Evolutionary conservation across 2,329 filamentous ascomycete species (phyloP), one percentile per base, ranked within the genome.

Genomic region (Coniochaeta sp.): DNA sequence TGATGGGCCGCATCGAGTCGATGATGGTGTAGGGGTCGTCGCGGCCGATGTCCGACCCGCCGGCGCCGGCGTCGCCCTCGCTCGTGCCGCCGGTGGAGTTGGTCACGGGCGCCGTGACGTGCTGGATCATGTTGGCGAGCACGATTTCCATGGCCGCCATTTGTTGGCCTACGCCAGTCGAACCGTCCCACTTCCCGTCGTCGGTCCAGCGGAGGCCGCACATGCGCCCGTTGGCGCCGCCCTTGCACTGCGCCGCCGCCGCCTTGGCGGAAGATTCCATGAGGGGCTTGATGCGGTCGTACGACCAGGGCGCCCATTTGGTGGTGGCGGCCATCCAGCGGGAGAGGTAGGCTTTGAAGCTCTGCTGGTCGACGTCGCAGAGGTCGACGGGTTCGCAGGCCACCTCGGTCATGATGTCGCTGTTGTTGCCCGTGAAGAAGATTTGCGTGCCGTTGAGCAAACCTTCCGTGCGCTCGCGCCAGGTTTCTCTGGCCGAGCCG

Each of bases 341-440:
- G 24, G 81, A 69, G 24, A 89, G 72, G 65, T 89, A 90, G 10
- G 84, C 86, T 69, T 91, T 91, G 80, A 90, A 91, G 47, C 77
- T 82, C 60, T 78, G 78, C 69, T 90, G 85, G 65, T 91, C 86
- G 56, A 75, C 75, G 69, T 89, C 80, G 74, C 87, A 91, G 24
- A 71, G 73, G 51, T 70, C 68, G 52, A 67, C 67, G 7, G 66
- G 68, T 69, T 91, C 87, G 69, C 87, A 91, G 27, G 79, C 78
- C 55, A 75, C 74, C 68, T 91, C 87, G 60, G 75, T 79, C 64
- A 88, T 77, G 63, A 89, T 61, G 50, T 65, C 47, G 28, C 27
- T 49, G 16, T 48, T 67, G 58, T 65, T 67, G 60, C 78, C 68
- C 60, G 79, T 75, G 71, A 89, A 89, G 70, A 90, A 89, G 53